Base-by-base conservation (phyloP, 2,329 filamentous ascomycete genomes). In the Talaromyces rugulosus region DNA sequence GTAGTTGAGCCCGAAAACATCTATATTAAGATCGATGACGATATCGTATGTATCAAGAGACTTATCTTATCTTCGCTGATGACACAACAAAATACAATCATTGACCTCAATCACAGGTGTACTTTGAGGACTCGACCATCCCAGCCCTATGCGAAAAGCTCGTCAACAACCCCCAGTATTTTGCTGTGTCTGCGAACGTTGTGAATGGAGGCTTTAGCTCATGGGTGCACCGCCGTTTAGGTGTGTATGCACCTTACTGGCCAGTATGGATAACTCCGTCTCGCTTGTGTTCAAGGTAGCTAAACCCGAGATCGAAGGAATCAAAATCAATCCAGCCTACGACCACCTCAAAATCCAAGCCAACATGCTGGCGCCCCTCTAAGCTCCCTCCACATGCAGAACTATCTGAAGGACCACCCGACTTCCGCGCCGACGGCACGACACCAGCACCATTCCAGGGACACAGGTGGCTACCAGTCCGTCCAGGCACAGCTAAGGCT, bases 361-460 rank as follows among this genome's bases (percentile, higher is more conserved):
- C 27, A 31, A 30, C 51, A 53, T 53, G 51, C 27, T 53, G 27
- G 51, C 31, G 27, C 51, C 51, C 51, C 28, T 28, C 51, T 28
- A 53, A 53, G 11, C 51, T 27, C 28, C 28, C 51, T 23, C 31
- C 51, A 30, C 30, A 53, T 53, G 30, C 51, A 12, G 51, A 31
- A 11, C 23, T 9, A 5, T 31, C 27, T 12, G 51, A 53, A 16
- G 51, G 28, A 53, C 9, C 51, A 30, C 9, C 51, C 23, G 51
- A 53, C 23, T 53, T 53, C 27, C 14, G 23, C 16, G 51, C 51
- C 27, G 51, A 53, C 27, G 51, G 51, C 51, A 53, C 51, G 23
- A 53, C 51, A 53, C 51, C 51, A 53, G 51, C 51, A 53, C 51
- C 51, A 8, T 53, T 53, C 27, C 51, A 53, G 51, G 51, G 51